phyloP scores from a whole-genome alignment of 306 rosid species.

The Cicer yamashitae region DNA sequence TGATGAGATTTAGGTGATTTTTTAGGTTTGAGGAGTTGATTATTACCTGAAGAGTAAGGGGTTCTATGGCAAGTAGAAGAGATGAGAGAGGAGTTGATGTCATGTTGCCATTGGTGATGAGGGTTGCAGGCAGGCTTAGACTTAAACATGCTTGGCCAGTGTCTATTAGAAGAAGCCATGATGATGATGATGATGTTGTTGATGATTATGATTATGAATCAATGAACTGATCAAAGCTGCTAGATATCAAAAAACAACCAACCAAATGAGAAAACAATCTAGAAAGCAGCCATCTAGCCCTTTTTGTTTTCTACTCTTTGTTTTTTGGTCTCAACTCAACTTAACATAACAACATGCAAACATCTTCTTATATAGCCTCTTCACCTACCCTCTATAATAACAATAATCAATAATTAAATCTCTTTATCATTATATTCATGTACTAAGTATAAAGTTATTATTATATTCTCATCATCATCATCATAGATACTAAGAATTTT shows the following conservation, averaged over 20 bases:
- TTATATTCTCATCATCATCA: neutral
- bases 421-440: no score
- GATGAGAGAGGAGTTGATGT: slow-evolving; percentile 72
- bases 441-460: slow-evolving; percentile 18
- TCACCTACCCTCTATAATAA: slow-evolving; percentile 56
- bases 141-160: slow-evolving; percentile 99
- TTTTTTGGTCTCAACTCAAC: slow-evolving; percentile 50
- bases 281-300: slow-evolving; percentile 37
- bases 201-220: no score
- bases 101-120: slow-evolving; percentile 94
- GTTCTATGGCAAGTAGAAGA: slow-evolving; percentile 65
- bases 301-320: slow-evolving; percentile 55
- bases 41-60: slow-evolving; percentile 66
- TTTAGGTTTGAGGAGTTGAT: neutral
- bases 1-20: no score
- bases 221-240: slow-evolving; percentile 38
- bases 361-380: slow-evolving; percentile 74
- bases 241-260: slow-evolving; percentile 47
- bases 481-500: neutral
- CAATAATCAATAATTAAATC: slow-evolving; percentile 1
- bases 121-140: slow-evolving; percentile 82
- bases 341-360: slow-evolving; percentile 46
- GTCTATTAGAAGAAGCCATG: slow-evolving; percentile 98
- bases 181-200: slow-evolving; percentile 33
- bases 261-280: slow-evolving; percentile 42